Evolutionary conservation across 1,284 basidiomycete genomes (phyloP), one percentile per base, ranked within the genome.

Genomic region (Vanrija sp.): DNA sequence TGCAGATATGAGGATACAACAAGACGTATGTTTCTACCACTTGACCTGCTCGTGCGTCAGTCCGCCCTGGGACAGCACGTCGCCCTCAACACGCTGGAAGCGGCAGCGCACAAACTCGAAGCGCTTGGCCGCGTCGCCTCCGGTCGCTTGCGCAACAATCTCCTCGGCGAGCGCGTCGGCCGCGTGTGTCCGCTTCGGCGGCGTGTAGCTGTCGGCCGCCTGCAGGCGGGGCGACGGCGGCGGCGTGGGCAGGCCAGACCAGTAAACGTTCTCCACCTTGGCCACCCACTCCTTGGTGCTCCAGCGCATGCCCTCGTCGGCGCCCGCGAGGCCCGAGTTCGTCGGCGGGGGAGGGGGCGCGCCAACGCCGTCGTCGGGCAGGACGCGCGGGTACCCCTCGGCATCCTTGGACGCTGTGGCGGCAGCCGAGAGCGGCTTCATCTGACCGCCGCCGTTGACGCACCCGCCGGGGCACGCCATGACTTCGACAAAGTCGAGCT

Each of bases 391-490:
- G 60, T 82, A 83, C 12, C 85, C 84, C 69, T 88, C 85, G 52
- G 78, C 82, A 64, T 88, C 85, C 20, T 19, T 46, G 2, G 24
- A 31, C 23, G 44, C 52, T 16, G 22, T 16, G 16, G 57, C 20
- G 15, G 16, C 37, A n/a, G 56, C 43, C 9, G 51, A 19, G 3
- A 62, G 65, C n/a, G 75, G 84, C 61, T 86, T 85, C 65, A 94
- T 80, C 77, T 98, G 96, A 2, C 96, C 96, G 23, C 96, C 95
- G 3, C 96, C 95, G 68, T 98, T 98, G 45, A 97, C 90, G 71
- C 96, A 98, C 6, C 96, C 96, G 0, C 88, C 85, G 0, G 96
- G 96, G 77, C 96, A 99, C 20, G 96, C 96, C 96, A 99, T 98
- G 57, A 99, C 93, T 69, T 99, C 96, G 45, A 98, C 87, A 73